A percentile compares a stretch with the other conserved stretches of the same genome.
Conservation (phyloP, 2,329 filamentous ascomycete species). For the Trichoderma polysporum region DNA sequence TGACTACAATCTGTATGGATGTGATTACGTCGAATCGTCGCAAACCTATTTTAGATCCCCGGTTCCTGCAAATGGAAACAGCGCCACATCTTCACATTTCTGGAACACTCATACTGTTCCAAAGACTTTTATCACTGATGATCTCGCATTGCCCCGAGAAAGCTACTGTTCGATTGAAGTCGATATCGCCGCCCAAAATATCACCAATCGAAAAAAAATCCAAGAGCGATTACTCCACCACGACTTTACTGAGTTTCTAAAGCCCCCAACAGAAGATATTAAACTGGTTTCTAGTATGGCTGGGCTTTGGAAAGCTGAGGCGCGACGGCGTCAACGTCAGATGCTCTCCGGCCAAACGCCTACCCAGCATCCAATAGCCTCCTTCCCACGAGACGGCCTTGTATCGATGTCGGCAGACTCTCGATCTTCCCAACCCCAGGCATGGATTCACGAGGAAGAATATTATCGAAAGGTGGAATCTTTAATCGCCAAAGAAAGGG, state of each 20-base stretch:
- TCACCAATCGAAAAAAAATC: conserved; percentile 76
- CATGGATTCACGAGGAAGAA: conserved; percentile 92
- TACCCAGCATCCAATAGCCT: conserved; percentile 57
- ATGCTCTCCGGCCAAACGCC: conserved; percentile 59
- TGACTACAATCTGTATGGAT: conserved; percentile 96
- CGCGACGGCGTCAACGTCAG: conserved; percentile 69
- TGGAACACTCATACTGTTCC: conserved; percentile 80
- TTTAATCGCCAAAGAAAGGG: conserved; percentile 64
- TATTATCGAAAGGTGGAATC: conserved; percentile 64
- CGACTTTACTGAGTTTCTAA: conserved; percentile 73
- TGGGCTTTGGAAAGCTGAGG: conserved; percentile 88
- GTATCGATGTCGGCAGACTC: conserved; percentile 86
- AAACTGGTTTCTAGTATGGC: conserved; percentile 95
- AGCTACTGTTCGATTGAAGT: conserved; percentile 90
- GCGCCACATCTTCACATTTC: conserved; percentile 59
- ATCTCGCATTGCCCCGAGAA: conserved; percentile 66
- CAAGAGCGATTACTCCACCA: conserved; percentile 79
- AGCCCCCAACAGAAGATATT: conserved; percentile 63
- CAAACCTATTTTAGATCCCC: conserved; percentile 73
- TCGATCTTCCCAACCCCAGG: conserved; percentile 67
- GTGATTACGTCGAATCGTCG: conserved; percentile 74
- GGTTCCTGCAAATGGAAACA: conserved; percentile 66
- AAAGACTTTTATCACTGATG: conserved; percentile 49
- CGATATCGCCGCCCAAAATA: conserved; percentile 85
- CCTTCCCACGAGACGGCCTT: conserved; percentile 77